phyloP scores from a whole-genome alignment of 257 asterid genomes.

The Osmanthus fragrans region DNA sequence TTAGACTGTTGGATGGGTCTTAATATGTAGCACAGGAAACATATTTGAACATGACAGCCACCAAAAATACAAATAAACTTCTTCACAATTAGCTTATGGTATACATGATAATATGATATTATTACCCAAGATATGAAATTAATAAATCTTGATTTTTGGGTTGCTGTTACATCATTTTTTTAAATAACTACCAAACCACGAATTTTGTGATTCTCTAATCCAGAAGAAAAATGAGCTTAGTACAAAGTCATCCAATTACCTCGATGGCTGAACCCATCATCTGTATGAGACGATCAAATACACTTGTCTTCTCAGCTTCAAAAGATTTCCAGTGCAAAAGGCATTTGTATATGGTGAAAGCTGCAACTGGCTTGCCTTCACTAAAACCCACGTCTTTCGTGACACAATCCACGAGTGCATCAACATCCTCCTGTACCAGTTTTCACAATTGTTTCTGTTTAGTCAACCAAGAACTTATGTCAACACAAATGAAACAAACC shows the following conservation, averaged over 20 bases:
- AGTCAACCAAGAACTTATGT: conserved; percentile 18
- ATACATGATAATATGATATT: not conserved
- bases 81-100: not conserved
- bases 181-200: not conserved
- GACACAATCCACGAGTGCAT: conserved; percentile 85
- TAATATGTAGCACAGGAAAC: not conserved
- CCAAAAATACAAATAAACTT: not conserved
- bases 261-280: conserved; percentile 97
- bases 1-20: not conserved
- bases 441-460: conserved; percentile 16
- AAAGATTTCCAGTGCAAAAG: conserved; percentile 98
- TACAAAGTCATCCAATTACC: conserved; percentile 44
- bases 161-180: not conserved
- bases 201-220: not conserved
- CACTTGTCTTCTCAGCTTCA: conserved; percentile 99
- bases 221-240: not conserved
- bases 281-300: conserved; percentile 95
- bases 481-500: conserved; percentile 7
- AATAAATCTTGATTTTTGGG: not conserved
- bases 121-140: not conserved
- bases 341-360: conserved; percentile 94
- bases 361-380: conserved; percentile 98
- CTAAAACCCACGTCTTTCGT: conserved; percentile 91
- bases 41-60: not conserved
- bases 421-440: conserved; percentile 91